These are phyloP conservation scores for Scutellaria barbata DNA, from an alignment of 257 asterid genomes.

Conservation along the genomic window DNA sequence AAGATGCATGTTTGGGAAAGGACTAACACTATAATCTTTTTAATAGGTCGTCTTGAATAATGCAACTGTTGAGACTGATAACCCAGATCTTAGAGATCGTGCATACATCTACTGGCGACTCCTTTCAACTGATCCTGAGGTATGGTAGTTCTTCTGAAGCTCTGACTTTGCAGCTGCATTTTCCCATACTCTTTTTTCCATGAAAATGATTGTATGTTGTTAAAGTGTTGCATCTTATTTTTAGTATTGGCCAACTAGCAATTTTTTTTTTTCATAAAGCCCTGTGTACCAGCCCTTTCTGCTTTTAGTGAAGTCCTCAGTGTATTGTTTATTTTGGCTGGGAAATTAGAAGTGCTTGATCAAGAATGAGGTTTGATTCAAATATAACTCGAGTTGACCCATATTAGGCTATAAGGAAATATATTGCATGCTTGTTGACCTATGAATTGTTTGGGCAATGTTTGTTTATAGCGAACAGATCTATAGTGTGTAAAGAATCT, in stretches of 20 bases:
- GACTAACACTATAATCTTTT: slow-evolving; percentile 31
- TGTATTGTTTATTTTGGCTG: slow-evolving; percentile 14
- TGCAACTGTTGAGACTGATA: slow-evolving; percentile 99
- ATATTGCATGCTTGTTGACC: slow-evolving; percentile 18
- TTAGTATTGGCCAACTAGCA: slow-evolving; percentile 16
- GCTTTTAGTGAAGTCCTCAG: not conserved
- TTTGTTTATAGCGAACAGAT: slow-evolving; percentile 14
- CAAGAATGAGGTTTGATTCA: slow-evolving; percentile 1
- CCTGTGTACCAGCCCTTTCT: not conserved
- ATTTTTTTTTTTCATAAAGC: not conserved
- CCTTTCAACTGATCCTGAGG: slow-evolving; percentile 99
- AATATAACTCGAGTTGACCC: not conserved
- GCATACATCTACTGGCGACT: slow-evolving; percentile 99
- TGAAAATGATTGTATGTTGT: slow-evolving; percentile 23
- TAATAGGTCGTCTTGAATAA: slow-evolving; percentile 90
- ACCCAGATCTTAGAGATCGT: slow-evolving; percentile 98
- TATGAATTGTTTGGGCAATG: slow-evolving; percentile 27
- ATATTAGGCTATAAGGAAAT: not conserved
- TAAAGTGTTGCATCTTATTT: slow-evolving; percentile 27
- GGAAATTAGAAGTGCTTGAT: not conserved
- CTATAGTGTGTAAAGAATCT: slow-evolving; percentile 9
- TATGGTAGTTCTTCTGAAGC: slow-evolving; percentile 37
- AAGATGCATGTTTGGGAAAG: slow-evolving; percentile 20
- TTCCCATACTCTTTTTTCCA: slow-evolving; percentile 24
- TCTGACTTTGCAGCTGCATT: slow-evolving; percentile 27